phyloP scores from a whole-genome alignment of 2,329 filamentous ascomycete species.

The Sclerotinia minor region DNA sequence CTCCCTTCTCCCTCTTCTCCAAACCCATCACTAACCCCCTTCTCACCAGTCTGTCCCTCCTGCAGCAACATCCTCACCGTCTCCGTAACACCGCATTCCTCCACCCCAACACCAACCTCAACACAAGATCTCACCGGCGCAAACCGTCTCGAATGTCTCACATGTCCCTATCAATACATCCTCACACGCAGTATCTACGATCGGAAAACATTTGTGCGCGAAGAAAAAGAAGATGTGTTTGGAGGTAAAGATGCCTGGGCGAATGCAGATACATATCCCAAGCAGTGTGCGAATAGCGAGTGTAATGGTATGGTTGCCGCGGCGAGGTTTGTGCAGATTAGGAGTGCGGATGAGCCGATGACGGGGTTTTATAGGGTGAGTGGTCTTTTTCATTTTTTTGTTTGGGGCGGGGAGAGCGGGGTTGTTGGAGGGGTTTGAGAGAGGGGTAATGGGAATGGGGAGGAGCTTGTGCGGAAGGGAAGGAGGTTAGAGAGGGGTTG shows the following conservation, averaged over 20 bases:
- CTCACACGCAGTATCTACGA: constrained; percentile 79
- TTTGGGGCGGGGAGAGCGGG: too few species aligned
- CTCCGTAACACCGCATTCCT: constrained; percentile 42
- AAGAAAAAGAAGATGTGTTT: constrained; percentile 86
- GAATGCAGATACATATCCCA: constrained; percentile 81
- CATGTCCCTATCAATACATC: constrained; percentile 88
- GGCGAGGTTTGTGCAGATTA: constrained; percentile 96
- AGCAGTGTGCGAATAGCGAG: constrained; percentile 77
- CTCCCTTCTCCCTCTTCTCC: too few species aligned
- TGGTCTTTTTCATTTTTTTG: constrained; percentile 1
- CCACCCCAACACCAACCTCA: constrained; percentile 28
- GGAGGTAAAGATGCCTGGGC: constrained; percentile 87
- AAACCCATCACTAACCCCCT: not conserved
- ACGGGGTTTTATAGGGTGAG: constrained; percentile 88
- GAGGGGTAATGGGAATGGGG: not conserved
- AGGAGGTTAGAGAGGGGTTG: not conserved
- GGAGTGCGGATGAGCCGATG: constrained; percentile 97
- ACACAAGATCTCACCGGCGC: constrained; percentile 36
- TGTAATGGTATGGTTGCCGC: constrained; percentile 85
- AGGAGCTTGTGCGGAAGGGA: not conserved
- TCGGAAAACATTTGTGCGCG: constrained; percentile 74
- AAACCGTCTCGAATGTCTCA: constrained; percentile 93
- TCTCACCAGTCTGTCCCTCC: constrained; percentile 68
- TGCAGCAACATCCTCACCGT: constrained; percentile 85
- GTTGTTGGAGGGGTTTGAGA: too few species aligned